Conservation (phyloP, 139 green algal species). For the Tetraselmis striata region DNA sequence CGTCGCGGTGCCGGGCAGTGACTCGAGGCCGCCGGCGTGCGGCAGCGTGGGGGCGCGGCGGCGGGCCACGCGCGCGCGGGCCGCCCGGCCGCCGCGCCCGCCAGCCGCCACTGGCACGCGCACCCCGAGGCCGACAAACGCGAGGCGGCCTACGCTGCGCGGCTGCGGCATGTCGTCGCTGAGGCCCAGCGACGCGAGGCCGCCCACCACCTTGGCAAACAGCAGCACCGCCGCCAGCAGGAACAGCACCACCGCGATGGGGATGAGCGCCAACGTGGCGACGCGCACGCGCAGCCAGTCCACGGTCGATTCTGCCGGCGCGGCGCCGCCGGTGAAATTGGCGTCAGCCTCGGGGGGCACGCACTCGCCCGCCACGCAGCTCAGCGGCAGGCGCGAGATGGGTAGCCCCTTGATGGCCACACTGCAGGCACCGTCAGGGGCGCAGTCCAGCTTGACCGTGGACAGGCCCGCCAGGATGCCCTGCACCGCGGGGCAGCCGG, state of each 20-base stretch:
- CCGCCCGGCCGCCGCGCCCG: no score
- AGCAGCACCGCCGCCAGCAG: background rate
- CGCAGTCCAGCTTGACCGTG: background rate
- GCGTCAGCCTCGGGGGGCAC: background rate
- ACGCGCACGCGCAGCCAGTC: background rate
- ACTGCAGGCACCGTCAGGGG: background rate
- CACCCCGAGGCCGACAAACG: background rate
- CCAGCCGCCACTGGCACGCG: background rate
- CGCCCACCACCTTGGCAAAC: background rate
- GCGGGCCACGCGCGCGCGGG: background rate
- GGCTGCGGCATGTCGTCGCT: background rate
- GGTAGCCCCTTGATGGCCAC: background rate
- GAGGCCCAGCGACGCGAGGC: background rate
- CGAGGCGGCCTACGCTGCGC: background rate
- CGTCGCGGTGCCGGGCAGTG: background rate
- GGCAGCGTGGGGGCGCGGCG: no score
- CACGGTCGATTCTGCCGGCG: background rate
- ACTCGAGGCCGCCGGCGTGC: background rate
- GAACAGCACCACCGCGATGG: background rate
- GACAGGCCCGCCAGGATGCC: background rate
- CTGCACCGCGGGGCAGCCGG: background rate
- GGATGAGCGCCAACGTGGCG: background rate
- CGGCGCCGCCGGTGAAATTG: background rate
- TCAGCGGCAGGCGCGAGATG: background rate
- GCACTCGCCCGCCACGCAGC: background rate